A percentile compares a stretch with the other conserved stretches of the same genome.
Evolutionary conservation across 1,284 basidiomycete genomes (phyloP).

Genomic region (Sanguinoderma infundibulare): DNA sequence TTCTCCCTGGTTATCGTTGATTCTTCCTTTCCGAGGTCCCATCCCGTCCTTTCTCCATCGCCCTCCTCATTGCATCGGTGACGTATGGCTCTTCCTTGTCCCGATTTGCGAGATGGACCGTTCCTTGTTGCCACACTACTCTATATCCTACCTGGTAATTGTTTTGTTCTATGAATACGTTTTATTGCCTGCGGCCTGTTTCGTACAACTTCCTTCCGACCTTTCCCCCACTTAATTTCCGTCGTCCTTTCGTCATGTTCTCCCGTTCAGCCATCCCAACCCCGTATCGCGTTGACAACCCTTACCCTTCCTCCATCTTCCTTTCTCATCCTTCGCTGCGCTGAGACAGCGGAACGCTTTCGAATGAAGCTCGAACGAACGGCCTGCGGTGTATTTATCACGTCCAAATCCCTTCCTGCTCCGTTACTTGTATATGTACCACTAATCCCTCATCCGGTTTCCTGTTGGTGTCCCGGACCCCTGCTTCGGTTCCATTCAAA

Average conservation of each 20-base stretch:
- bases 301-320: not conserved
- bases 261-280: not conserved
- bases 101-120: constrained; percentile 14
- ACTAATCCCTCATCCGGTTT: constrained; percentile 4
- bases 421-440: constrained; percentile 16
- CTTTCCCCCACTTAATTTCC: constrained; percentile 1
- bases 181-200: constrained; percentile 2
- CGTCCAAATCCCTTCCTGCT: not conserved
- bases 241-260: not conserved
- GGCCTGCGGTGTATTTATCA: constrained; percentile 16
- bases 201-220: not conserved
- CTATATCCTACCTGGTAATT: constrained; percentile 13
- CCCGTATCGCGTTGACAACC: not conserved
- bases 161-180: constrained; percentile 15
- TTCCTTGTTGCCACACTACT: constrained; percentile 9
- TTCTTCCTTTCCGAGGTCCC: not conserved
- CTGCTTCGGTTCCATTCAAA: not conserved
- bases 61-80: not conserved
- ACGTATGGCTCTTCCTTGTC: not conserved
- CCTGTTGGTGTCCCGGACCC: not conserved
- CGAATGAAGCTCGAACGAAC: constrained; percentile 5
- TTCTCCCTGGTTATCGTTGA: constrained; percentile 2
- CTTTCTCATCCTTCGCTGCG: not conserved
- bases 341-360: not conserved
- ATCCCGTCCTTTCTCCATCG: not conserved